Percentiles rank a stretch among this genome's conserved stretches.
Conservation (phyloP, 1,284 basidiomycete species). For the Phenoliferia sp. region DNA sequence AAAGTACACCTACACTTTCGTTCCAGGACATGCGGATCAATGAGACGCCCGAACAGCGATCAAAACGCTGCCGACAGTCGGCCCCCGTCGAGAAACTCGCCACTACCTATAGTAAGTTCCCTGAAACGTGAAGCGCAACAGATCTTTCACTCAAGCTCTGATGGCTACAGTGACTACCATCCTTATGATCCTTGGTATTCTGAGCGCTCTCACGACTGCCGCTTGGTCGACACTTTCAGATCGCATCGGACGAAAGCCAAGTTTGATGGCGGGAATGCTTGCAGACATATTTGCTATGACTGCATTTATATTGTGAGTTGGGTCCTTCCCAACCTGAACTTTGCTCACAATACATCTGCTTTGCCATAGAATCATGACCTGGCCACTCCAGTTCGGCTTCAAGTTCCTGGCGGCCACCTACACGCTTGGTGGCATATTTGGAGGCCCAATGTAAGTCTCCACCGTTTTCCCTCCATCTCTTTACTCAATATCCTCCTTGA, state of each 20-base stretch:
- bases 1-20: neutral
- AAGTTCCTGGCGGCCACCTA: neutral
- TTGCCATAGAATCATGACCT: neutral
- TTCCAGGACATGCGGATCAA: neutral
- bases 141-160: neutral
- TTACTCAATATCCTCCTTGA: too few species aligned
- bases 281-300: neutral
- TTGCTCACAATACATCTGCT: neutral
- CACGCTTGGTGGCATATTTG: neutral
- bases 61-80: neutral
- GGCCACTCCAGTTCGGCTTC: neutral
- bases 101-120: neutral
- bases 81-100: neutral
- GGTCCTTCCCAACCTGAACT: neutral
- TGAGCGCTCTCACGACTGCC: neutral
- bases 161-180: neutral
- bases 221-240: neutral
- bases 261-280: neutral
- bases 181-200: neutral
- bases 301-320: neutral
- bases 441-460: neutral
- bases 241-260: neutral
- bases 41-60: neutral
- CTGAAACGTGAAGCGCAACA: neutral
- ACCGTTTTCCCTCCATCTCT: too few species aligned